Conservation (phyloP, 2,329 filamentous ascomycete species). For the Curvularia verruculosa region DNA sequence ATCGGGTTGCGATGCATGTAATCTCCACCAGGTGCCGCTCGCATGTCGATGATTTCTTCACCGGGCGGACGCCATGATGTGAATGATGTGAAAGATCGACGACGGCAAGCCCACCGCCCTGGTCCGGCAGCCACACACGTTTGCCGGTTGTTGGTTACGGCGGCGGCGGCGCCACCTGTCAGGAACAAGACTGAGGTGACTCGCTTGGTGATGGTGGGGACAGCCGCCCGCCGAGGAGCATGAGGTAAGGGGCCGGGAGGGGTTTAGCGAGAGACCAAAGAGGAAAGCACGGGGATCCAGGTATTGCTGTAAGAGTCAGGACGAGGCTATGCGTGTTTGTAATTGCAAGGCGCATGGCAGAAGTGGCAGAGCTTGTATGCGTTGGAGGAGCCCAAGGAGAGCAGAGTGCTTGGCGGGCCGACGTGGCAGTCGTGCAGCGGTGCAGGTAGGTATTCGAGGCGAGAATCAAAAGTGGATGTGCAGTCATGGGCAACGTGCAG, state of each 20-base stretch:
- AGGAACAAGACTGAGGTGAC: too few species aligned
- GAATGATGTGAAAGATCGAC: neutral
- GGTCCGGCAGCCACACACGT: too few species aligned
- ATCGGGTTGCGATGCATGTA: neutral
- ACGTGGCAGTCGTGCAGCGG: conserved; percentile 14
- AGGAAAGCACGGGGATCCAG: conserved; percentile 7
- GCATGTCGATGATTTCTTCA: neutral
- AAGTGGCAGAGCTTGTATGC: neutral
- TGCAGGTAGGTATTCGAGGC: neutral
- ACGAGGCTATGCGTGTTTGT: conserved; percentile 11
- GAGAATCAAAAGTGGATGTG: conserved; percentile 4
- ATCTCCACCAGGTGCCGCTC: neutral
- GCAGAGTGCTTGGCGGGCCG: neutral
- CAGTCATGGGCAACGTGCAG: conserved; percentile 13
- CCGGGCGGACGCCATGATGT: neutral
- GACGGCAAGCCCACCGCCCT: too few species aligned
- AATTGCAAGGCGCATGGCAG: conserved; percentile 11
- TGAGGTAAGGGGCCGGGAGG: too few species aligned
- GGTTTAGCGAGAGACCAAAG: conserved; percentile 4
- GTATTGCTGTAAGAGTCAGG: conserved; percentile 10
- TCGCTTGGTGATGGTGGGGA: too few species aligned
- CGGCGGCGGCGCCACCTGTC: too few species aligned
- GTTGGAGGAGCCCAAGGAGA: neutral
- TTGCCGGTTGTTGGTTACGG: too few species aligned
- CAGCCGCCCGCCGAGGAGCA: too few species aligned